Evolutionary conservation across 257 asterid genomes (phyloP), one percentile per base, ranked within the genome.

Genomic region (Scutellaria baicalensis): DNA sequence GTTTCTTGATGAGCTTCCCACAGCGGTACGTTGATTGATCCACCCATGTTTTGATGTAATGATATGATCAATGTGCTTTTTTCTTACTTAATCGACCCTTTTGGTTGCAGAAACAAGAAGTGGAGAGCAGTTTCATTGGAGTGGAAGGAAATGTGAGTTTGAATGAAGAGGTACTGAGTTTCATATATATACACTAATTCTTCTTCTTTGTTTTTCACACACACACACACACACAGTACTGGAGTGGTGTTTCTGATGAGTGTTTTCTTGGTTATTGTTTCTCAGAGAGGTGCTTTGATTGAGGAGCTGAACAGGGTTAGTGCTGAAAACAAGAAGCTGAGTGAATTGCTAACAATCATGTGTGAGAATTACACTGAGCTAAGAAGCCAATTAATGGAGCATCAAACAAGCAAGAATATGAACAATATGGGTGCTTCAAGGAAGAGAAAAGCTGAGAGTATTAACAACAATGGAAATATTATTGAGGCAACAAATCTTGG

Each of bases 261-360:
- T 17, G 6, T 12, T 3, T n/a, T 1, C 14, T 11, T 14, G 33
- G 6, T 10, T 9, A n/a, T 13, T 4, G 13, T 17, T 16, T 6
- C 59, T 48, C 83, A 90, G 95, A 77, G 78, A 6, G 80, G 86
- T 3, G 92, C 86, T 52, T 74, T 88, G 70, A 47, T 84, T n/a
- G 97, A 93, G 78, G 98, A 93, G 49, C 63, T 93, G 73, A 93
- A 83, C 31, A 65, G 96, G 50, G 83, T 86, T 76, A 85, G 80
- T 62, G 95, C 90, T 13, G 97, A 93, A 54, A 93, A 90, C 88
- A 88, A 82, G 91, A 93, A 83, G 74, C 82, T 93, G 68, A 84
- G 89, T 0, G 89, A 93, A 59, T 60, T 83, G 83, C 36, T 93
- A 8, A 81, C 95, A 27, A 83, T 85, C 1, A 67, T 90, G 89